Conservation (phyloP, 1,139 yeast genomes). For the Diutina pseudorugosa region DNA sequence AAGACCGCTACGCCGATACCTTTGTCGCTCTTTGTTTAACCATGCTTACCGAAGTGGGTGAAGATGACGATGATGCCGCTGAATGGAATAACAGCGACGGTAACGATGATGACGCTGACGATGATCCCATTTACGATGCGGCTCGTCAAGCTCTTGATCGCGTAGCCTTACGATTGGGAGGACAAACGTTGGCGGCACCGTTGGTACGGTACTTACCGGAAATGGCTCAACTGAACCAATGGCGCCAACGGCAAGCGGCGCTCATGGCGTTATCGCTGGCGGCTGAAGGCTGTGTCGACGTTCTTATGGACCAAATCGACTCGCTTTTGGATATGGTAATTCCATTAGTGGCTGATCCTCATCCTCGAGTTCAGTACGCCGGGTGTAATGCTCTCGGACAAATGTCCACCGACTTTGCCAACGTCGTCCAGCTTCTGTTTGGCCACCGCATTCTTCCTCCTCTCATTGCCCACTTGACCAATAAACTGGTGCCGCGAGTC, state of each 20-base stretch:
- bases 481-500: conserved; percentile 70
- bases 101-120: conserved; percentile 68
- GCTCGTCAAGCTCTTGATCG: conserved; percentile 92
- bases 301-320: conserved; percentile 71
- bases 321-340: conserved; percentile 71
- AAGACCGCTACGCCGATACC: conserved; percentile 57
- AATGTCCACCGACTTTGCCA: conserved; percentile 96
- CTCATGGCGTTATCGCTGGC: conserved; percentile 94
- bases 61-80: conserved; percentile 76
- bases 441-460: conserved; percentile 80
- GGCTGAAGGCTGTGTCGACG: conserved; percentile 95
- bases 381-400: conserved; percentile 96
- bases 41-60: conserved; percentile 88
- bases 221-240: conserved; percentile 60
- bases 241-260: conserved; percentile 97
- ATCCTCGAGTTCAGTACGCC: conserved; percentile 93
- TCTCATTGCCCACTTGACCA: conserved; percentile 66
- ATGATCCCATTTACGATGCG: conserved; percentile 79
- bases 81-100: conserved; percentile 74
- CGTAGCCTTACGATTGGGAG: conserved; percentile 72
- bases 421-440: conserved; percentile 68
- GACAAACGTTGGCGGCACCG: conserved; percentile 74
- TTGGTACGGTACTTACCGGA: conserved; percentile 77
- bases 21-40: conserved; percentile 60
- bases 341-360: conserved; percentile 72